Percentiles rank a stretch among this genome's conserved stretches.
phyloP scores from a whole-genome alignment of 140 eudicot genomes.

The Bidens hawaiensis region DNA sequence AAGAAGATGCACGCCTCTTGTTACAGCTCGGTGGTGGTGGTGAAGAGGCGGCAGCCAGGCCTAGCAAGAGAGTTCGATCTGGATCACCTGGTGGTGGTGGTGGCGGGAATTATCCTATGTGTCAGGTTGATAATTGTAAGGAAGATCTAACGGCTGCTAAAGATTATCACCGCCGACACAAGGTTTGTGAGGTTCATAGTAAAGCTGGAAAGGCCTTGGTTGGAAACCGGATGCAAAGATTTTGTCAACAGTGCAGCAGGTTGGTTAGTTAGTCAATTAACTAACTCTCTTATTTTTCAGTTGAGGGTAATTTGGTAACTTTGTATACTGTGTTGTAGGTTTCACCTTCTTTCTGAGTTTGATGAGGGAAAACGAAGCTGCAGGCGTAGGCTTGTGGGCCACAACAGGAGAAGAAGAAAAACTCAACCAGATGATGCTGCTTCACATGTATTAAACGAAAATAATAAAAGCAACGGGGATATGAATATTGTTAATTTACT shows the following conservation, averaged over 20 bases:
- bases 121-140: slow-evolving; percentile 92
- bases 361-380: slow-evolving; percentile 99
- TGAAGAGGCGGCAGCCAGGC: slow-evolving; percentile 57
- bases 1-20: slow-evolving; percentile 43
- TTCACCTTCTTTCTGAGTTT: slow-evolving; percentile 91
- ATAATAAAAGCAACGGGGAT: slow-evolving; percentile 43
- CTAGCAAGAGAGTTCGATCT: slow-evolving; percentile 72
- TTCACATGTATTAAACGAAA: slow-evolving; percentile 39
- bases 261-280: slow-evolving; percentile 27
- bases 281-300: not conserved
- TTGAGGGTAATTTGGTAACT: not conserved
- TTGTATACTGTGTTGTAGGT: slow-evolving; percentile 36
- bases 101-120: slow-evolving; percentile 61
- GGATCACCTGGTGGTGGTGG: slow-evolving; percentile 76
- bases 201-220: slow-evolving; percentile 87
- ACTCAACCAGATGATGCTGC: slow-evolving; percentile 83
- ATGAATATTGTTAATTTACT: slow-evolving; percentile 71
- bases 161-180: slow-evolving; percentile 95
- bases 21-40: slow-evolving; percentile 74
- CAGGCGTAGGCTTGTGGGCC: slow-evolving; percentile 97
- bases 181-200: slow-evolving; percentile 91
- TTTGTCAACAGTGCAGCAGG: slow-evolving; percentile 99
- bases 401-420: slow-evolving; percentile 84
- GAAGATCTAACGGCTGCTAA: slow-evolving; percentile 82
- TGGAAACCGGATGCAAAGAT: slow-evolving; percentile 94